Base-by-base conservation (phyloP, 192 early-diverging fungal species). In the Backusella westeae region DNA sequence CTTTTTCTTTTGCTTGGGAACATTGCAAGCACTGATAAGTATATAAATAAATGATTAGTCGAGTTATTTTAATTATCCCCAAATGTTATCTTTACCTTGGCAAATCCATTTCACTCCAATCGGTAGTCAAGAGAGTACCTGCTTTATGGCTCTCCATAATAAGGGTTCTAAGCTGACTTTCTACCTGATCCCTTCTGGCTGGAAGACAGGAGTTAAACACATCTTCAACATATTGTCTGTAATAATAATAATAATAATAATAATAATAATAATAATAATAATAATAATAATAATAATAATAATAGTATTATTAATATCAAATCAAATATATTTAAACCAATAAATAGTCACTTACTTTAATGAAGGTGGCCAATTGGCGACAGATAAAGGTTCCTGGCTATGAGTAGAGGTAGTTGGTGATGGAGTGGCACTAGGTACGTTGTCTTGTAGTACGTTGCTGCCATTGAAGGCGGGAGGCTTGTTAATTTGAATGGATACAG, bases 71-170 rank as follows among this genome's bases (percentile, higher is more conserved):
- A 12, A 5, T 59, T 4, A 9, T 59, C 10, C 8, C 6, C 21
- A 12, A 26, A 12, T 52, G 52, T 72, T 65, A 12, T 9, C 52
- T 8, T 52, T 74, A 93, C 92, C 74, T 80, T 67, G 94, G 92
- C 35, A 95, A 72, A 0, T 78, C 78, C 89, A 92, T 90, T n/a
- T 85, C 83, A 12, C 90, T 88, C 94, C 94, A 95, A 75, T 93
- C 90, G 0, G 90, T 87, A 0, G 83, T 85, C 71, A 83, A 85
- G 21, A 94, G 73, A 19, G 78, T 83, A 23, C 83, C 82, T 14
- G 84, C 78, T 8, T 63, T 56, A 56, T 68, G 65, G 4, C 36
- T 67, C 32, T 75, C 74, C 26, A 75, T 38, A 1, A 75, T 75
- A 6, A 75, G 26, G 67, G 49, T 68, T 34, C 74, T 39, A 14